Percentiles rank a stretch among this genome's conserved stretches.
These are phyloP conservation scores for Lophium mytilinum DNA, from an alignment of 495 filamentous ascomycete genomes.

Conservation along the genomic window DNA sequence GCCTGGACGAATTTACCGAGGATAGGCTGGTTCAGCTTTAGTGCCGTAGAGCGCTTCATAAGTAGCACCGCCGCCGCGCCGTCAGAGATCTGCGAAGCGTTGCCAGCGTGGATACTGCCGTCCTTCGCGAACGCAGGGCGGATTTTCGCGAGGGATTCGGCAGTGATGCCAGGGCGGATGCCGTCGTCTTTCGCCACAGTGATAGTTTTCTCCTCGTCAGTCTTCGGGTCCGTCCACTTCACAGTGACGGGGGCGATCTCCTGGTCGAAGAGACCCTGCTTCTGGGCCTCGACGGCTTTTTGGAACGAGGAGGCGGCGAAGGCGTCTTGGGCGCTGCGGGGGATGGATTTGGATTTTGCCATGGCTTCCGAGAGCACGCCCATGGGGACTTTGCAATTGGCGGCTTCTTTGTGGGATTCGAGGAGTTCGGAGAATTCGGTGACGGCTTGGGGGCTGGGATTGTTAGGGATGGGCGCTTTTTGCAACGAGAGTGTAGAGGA, in stretches of 20 bases:
- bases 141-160: slow-evolving; percentile 82
- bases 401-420: slow-evolving; percentile 70
- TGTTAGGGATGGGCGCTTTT: slow-evolving; percentile 31
- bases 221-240: slow-evolving; percentile 81
- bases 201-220: slow-evolving; percentile 75
- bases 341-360: slow-evolving; percentile 73
- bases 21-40: slow-evolving; percentile 78
- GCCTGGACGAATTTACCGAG: slow-evolving; percentile 84
- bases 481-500: not conserved
- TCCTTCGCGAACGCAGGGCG: slow-evolving; percentile 84
- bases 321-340: slow-evolving; percentile 68
- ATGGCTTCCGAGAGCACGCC: slow-evolving; percentile 89
- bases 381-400: slow-evolving; percentile 98
- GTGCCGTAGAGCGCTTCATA: slow-evolving; percentile 90
- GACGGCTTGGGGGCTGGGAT: slow-evolving; percentile 59
- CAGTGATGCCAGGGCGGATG: slow-evolving; percentile 74
- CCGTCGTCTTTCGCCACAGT: slow-evolving; percentile 84
- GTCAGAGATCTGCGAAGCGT: slow-evolving; percentile 91
- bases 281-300: slow-evolving; percentile 80
- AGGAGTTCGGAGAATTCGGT: slow-evolving; percentile 92
- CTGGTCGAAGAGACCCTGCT: slow-evolving; percentile 80
- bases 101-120: slow-evolving; percentile 90
- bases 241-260: slow-evolving; percentile 85
- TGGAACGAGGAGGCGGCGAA: slow-evolving; percentile 87
- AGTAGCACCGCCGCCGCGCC: slow-evolving; percentile 91